Evolutionary conservation across 1,284 basidiomycete species (phyloP), one percentile per base, ranked within the genome.

Genomic region (Cryptococcus jaspeensis): DNA sequence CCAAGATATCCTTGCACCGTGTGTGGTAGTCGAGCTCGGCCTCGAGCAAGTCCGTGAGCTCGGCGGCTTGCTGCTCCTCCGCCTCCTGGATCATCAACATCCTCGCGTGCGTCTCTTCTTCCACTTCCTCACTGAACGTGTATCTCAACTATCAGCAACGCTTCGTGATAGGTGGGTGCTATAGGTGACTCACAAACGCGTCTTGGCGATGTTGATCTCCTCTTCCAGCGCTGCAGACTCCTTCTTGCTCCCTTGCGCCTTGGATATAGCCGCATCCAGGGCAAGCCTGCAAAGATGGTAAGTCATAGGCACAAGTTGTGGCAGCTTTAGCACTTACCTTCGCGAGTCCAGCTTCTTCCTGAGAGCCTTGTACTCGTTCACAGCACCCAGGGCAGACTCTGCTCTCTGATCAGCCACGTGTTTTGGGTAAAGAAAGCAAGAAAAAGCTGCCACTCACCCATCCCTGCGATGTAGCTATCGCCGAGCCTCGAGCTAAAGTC

Each of bases 71-170:
- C 36, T 81, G 76, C 38, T 84, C 79, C 69, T 92, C 90, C 53
- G 86, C 84, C 63, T 89, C 85, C 70, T 90, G 88, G 47, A 94
- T 87, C 0, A 80, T 81, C 52, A 84, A 81, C 82, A 92, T 89
- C 32, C 87, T 83, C 1, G 82, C 81, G 22, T 84, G 85, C 0
- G 91, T 83, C 59, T 92, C 89, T 69, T 91, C 88, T 20, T 84
- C 82, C 0, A 87, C 85, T 73, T 94, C 89, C 55, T 92, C 89
- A 64, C 90, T 92, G 62, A 46, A 32, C 28, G 28, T 9, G 28
- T 32, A 32, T 5, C 4, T 42, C 13, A 37, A 32, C 18, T 16
- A 16, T 37, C 9, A 41, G 32, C 22, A 5, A 16, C 9, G 28
- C 20, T 20, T 25, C 32, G 43, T 20, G n/a, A n/a, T 11, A 1